Evolutionary conservation across 2,329 filamentous ascomycete species (phyloP), one percentile per base, ranked within the genome.

Genomic region (Exophiala calicioides): DNA sequence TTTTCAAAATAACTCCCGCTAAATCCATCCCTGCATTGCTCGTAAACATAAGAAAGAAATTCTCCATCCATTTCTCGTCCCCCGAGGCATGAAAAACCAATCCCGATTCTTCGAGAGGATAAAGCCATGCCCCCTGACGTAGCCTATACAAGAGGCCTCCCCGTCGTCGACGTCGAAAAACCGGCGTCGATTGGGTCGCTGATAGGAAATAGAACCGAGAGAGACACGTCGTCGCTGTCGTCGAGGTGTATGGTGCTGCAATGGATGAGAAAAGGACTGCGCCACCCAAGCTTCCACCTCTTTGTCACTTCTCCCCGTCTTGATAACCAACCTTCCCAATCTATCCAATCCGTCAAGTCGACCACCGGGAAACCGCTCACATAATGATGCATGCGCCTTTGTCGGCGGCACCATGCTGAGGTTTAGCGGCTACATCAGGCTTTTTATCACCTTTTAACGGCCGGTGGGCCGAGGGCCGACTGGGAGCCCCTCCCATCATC

Each of bases 391-490:
- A 63, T 52, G 42, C 60, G 42, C 45, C 38, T 49, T 60, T 45
- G 23, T 57, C 53, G 32, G 47, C 42, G 38, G 51, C 53, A 46
- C 59, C 55, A 50, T 60, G 60, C 55, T 65, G 59, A 49, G 59
- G 58, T 47, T 45, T 50, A 54, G 56, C 56, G 55, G 60, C 55
- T 51, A 60, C 57, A 60, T 70, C 67, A 64, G 68, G 64, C 66
- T 71, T 73, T 68, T 73, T 73, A 65, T 62, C 65, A 63, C 56
- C 64, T 66, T 73, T 75, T 68, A 67, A 68, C 65, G 66, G 57
- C 63, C 66, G 54, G 45, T 36, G 36, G 6, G n/a, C n/a, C n/a
- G n/a, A n/a, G n/a, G 47, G 27, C 48, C 52, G 33, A 32, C 38
- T 40, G 13, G 46, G 40, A 23, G 44, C 34, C 19, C 52, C 64